Evolutionary conservation across 2,329 filamentous ascomycete species (phyloP).

Genomic region (Scedosporium boydii): DNA sequence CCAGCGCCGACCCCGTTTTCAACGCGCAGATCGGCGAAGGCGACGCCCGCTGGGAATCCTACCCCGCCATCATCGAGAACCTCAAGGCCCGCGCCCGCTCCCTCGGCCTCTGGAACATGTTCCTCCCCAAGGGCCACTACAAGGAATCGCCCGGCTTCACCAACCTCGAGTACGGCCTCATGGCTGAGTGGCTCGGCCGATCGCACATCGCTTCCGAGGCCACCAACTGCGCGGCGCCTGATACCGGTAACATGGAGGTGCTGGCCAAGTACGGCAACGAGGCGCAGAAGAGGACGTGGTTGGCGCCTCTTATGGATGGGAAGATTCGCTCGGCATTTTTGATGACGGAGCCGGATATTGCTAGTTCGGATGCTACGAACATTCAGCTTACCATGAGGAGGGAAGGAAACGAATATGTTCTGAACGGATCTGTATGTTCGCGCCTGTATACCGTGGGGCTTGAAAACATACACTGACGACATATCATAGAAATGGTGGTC

Average conservation of each 20-base stretch:
- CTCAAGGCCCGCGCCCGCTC: constrained; percentile 76
- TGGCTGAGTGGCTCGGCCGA: constrained; percentile 92
- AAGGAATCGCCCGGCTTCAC: constrained; percentile 89
- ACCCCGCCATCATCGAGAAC: constrained; percentile 77
- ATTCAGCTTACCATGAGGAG: constrained; percentile 74
- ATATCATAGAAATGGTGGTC: constrained; percentile 89
- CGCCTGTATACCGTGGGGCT: background rate
- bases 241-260: constrained; percentile 95
- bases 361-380: constrained; percentile 86
- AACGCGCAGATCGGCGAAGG: constrained; percentile 71
- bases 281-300: constrained; percentile 75
- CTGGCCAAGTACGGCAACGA: constrained; percentile 84
- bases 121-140: constrained; percentile 90
- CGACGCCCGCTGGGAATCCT: constrained; percentile 65
- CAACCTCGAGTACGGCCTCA: constrained; percentile 94
- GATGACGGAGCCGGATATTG: constrained; percentile 88
- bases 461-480: constrained; percentile 6
- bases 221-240: constrained; percentile 81
- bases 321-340: constrained; percentile 83
- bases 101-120: constrained; percentile 96
- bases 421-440: constrained; percentile 67
- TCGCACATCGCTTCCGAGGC: constrained; percentile 76
- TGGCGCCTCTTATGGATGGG: constrained; percentile 71
- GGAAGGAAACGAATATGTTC: constrained; percentile 80
- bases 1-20: constrained; percentile 68